These are phyloP conservation scores for Onygena corvina DNA, from an alignment of 2,329 filamentous ascomycete species.

Conservation along the genomic window DNA sequence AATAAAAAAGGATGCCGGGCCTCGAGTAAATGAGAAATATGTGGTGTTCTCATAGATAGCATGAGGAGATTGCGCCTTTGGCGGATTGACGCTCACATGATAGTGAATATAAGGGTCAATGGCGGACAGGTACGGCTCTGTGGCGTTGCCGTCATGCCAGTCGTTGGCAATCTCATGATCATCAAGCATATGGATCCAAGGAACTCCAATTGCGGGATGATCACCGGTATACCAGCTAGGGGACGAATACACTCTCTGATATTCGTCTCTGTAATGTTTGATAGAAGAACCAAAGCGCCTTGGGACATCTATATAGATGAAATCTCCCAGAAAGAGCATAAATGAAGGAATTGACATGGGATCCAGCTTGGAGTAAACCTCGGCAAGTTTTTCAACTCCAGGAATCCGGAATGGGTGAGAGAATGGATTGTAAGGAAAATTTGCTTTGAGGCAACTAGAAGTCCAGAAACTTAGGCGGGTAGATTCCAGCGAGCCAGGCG, in stretches of 20 bases:
- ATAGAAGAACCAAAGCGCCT: constrained; percentile 58
- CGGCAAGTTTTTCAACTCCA: constrained; percentile 64
- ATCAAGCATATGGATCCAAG: constrained; percentile 94
- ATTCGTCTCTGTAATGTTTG: constrained; percentile 77
- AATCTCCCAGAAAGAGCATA: constrained; percentile 48
- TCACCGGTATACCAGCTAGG: constrained; percentile 63
- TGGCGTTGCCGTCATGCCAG: constrained; percentile 65
- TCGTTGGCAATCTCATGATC: constrained; percentile 96
- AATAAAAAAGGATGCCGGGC: constrained; percentile 88
- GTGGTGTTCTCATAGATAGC: constrained; percentile 51
- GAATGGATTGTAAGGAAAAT: constrained; percentile 79
- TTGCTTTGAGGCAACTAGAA: constrained; percentile 82
- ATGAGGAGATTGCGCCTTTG: constrained; percentile 40
- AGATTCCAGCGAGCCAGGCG: constrained; percentile 49
- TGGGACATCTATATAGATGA: constrained; percentile 60
- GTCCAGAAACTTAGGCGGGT: constrained; percentile 80
- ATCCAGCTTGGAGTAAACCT: constrained; percentile 57
- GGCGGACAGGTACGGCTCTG: constrained; percentile 66
- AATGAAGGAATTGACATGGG: constrained; percentile 41
- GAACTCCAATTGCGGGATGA: constrained; percentile 52
- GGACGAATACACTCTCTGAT: constrained; percentile 88
- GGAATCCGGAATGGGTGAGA: constrained; percentile 71
- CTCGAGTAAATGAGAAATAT: constrained; percentile 81
- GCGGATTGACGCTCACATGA: constrained; percentile 74
- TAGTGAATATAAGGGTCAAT: constrained; percentile 80